Evolutionary conservation across 1,284 basidiomycete genomes (phyloP), one percentile per base, ranked within the genome.

Genomic region (Gomphus sp.): DNA sequence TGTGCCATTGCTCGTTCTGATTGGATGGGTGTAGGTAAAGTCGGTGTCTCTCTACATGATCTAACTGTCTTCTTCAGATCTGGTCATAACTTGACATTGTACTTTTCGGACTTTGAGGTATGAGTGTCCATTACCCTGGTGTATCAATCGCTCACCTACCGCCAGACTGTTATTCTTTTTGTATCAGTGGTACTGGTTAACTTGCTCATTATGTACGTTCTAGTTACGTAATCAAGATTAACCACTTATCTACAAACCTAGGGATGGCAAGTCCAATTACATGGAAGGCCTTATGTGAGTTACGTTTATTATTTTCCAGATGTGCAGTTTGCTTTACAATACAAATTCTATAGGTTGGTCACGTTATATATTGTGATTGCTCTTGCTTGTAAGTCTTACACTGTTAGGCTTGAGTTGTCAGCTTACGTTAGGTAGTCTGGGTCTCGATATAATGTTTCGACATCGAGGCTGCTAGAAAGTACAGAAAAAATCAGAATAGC

Each of bases 121-220:
- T 31, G 72, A 63, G 43, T 39, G 44, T 18, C 22, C 18, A 47
- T 25, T 9, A 47, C 7, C 14, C 31, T 44, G 34, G 25, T 8
- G 3, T 12, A 18, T 2, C 22, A 14, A 7, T 31, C 7, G 39
- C 14, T 31, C 53, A 55, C 37, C 2, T 52, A 36, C 18, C 51
- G 8, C n/a, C 54, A 92, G 82, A 95, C 92, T 2, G 83, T 93
- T 61, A 75, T 82, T 53, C 78, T 95, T 61, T 94, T 95, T 67
- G 87, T 90, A 25, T 91, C 89, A 8, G 89, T 93, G 31, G 73
- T 94, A 62, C 80, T 94, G 18, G 88, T 90, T 58, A 91, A 91
- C 70, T 80, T 89, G 28, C 75, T 91, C 14, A 80, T 91, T 61
- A 85, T 87, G 80, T 86, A 70, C 60, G 85, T 78, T 61, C 59